A percentile compares a stretch with the other conserved stretches of the same genome.
phyloP scores from a whole-genome alignment of 2,329 filamentous ascomycete species.

The Conoideocrella luteorostrata region DNA sequence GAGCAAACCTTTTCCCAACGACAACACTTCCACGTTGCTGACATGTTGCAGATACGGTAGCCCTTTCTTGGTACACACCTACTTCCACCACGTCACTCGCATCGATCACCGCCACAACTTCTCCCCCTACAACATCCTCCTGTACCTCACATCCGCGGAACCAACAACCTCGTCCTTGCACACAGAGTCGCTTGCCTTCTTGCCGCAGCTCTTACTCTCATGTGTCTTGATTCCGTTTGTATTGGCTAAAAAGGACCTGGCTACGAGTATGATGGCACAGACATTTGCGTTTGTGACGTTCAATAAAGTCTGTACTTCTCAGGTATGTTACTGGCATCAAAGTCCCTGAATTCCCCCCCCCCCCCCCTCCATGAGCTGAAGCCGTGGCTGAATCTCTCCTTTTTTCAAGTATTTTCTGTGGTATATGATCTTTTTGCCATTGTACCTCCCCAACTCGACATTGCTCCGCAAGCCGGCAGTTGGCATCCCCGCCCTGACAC shows the following conservation, averaged over 20 bases:
- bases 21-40: no score
- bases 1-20: neutral
- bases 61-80: slow-evolving; percentile 84
- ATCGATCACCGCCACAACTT: slow-evolving; percentile 98
- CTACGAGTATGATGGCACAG: slow-evolving; percentile 83
- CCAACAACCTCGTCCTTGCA: slow-evolving; percentile 33
- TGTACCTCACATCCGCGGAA: slow-evolving; percentile 75
- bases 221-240: slow-evolving; percentile 68
- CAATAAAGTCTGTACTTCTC: slow-evolving; percentile 98
- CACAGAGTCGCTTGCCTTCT: slow-evolving; percentile 77
- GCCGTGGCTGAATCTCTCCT: neutral
- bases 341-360: no score
- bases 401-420: slow-evolving; percentile 81
- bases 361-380: no score
- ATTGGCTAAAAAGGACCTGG: slow-evolving; percentile 73
- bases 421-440: slow-evolving; percentile 90
- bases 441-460: slow-evolving; percentile 78
- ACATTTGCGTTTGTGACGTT: slow-evolving; percentile 97
- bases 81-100: slow-evolving; percentile 83
- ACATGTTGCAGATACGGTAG: slow-evolving; percentile 56
- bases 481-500: slow-evolving; percentile 56
- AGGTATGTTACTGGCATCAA: slow-evolving; percentile 65
- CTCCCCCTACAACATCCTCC: slow-evolving; percentile 86
- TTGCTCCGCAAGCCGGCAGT: slow-evolving; percentile 54
- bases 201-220: slow-evolving; percentile 80